These are phyloP conservation scores for Euphorbia schlechtendalii DNA, from an alignment of 441 rosid genomes.

Conservation along the genomic window DNA sequence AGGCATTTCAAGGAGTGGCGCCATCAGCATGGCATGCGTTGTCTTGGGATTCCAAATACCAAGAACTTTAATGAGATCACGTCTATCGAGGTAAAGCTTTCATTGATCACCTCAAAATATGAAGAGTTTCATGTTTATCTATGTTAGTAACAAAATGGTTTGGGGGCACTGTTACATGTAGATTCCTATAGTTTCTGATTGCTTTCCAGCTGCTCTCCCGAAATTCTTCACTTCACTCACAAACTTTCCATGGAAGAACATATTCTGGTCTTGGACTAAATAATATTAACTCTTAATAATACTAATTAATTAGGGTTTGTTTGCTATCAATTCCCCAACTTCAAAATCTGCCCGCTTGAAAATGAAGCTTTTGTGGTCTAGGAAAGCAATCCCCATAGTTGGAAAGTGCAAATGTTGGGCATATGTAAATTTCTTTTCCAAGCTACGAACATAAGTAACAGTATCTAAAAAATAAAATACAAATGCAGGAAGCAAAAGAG, in stretches of 20 bases:
- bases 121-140: background rate
- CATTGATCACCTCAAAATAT: background rate
- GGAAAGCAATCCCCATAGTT: no score
- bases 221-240: no score
- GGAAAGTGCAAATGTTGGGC: no score
- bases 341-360: no score
- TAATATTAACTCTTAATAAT: no score
- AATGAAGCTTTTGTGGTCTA: no score
- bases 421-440: no score
- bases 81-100: slow-evolving; percentile 56
- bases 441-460: background rate
- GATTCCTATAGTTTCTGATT: background rate
- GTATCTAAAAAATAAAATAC: background rate
- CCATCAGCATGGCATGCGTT: slow-evolving; percentile 99
- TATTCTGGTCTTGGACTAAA: no score
- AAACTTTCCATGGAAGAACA: no score
- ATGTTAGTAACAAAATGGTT: background rate
- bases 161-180: background rate
- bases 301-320: no score
- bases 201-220: no score
- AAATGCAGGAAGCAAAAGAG: slow-evolving; percentile 92
- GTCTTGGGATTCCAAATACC: slow-evolving; percentile 97
- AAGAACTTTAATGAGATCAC: slow-evolving; percentile 98
- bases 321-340: no score
- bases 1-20: slow-evolving; percentile 98